Evolutionary conservation across 2,329 filamentous ascomycete genomes (phyloP).

Genomic region (Dothideomycetes sp.): DNA sequence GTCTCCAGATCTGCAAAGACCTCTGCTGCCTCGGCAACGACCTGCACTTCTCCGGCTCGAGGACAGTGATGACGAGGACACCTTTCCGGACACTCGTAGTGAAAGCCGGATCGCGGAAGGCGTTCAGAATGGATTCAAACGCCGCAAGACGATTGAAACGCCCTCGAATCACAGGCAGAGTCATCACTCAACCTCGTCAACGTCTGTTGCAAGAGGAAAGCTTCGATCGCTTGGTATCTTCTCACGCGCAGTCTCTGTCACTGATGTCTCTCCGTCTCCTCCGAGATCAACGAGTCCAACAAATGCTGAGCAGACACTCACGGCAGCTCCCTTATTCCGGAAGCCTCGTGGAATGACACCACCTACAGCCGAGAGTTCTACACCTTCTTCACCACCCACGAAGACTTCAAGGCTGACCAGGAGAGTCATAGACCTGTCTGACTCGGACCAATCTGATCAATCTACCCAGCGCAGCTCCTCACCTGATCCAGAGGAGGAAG

Average conservation of each 20-base stretch:
- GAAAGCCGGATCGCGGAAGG: slow-evolving; percentile 8
- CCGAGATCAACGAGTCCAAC: slow-evolving; percentile 7
- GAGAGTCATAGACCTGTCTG: not conserved
- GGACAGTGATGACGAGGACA: slow-evolving; percentile 12
- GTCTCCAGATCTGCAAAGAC: slow-evolving; percentile 1
- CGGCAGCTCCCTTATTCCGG: slow-evolving; percentile 3
- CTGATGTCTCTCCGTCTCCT: slow-evolving; percentile 5
- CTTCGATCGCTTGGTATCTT: not conserved
- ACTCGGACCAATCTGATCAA: slow-evolving; percentile 3
- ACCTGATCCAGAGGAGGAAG: slow-evolving; percentile 20
- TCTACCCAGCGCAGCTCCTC: slow-evolving; percentile 13
- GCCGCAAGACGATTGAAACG: slow-evolving; percentile 11
- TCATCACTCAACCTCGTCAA: not conserved
- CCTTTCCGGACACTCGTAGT: slow-evolving; percentile 18
- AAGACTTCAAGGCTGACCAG: not conserved
- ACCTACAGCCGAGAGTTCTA: slow-evolving; percentile 8
- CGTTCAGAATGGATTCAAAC: slow-evolving; percentile 12
- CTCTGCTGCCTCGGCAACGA: slow-evolving; percentile 4
- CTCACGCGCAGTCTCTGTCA: not conserved
- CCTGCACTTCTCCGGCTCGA: not conserved
- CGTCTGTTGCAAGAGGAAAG: slow-evolving; percentile 2
- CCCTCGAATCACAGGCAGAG: not conserved
- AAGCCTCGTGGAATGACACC: slow-evolving; percentile 6
- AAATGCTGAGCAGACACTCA: not conserved
- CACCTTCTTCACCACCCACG: slow-evolving; percentile 8